These are phyloP conservation scores for Trichophyton simii DNA, from an alignment of 2,329 filamentous ascomycete genomes.

Conservation along the genomic window DNA sequence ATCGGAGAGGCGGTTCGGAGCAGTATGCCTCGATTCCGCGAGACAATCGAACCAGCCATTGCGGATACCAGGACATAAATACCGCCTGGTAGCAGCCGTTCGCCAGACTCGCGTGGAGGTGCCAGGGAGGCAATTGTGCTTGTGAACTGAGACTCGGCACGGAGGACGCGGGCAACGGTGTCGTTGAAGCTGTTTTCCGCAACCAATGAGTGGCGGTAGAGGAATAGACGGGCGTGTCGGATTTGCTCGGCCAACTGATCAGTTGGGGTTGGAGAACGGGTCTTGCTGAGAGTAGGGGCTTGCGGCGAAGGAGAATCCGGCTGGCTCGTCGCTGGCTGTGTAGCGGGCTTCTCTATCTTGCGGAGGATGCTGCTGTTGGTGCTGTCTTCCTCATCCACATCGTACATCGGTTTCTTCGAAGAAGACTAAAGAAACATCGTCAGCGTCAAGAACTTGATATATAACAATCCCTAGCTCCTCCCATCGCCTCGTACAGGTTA, in stretches of 20 bases:
- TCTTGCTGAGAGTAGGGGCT: background rate
- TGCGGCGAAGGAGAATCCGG: background rate
- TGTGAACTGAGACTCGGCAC: constrained; percentile 81
- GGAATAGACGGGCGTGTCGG: constrained; percentile 62
- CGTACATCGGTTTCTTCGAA: constrained; percentile 15
- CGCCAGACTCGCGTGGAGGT: constrained; percentile 70
- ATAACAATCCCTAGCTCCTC: background rate
- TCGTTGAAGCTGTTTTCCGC: constrained; percentile 75
- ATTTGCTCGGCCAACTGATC: constrained; percentile 79
- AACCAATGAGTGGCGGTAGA: constrained; percentile 61
- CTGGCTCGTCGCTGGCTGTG: background rate
- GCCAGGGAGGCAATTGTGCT: constrained; percentile 78
- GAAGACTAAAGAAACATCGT: constrained; percentile 3
- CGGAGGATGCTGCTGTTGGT: background rate
- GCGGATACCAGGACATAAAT: constrained; percentile 88
- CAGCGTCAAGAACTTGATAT: background rate
- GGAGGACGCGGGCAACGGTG: constrained; percentile 65
- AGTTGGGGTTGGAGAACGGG: constrained; percentile 46
- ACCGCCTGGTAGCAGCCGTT: constrained; percentile 76
- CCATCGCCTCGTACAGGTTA: background rate
- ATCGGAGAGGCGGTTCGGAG: constrained; percentile 65
- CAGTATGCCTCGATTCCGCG: constrained; percentile 74
- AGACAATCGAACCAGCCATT: constrained; percentile 88
- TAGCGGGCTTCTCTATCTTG: constrained; percentile 6
- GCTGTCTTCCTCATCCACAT: constrained; percentile 10